Conservation (phyloP, 139 green algal genomes). For the Chlamydomonas schloesseri region DNA sequence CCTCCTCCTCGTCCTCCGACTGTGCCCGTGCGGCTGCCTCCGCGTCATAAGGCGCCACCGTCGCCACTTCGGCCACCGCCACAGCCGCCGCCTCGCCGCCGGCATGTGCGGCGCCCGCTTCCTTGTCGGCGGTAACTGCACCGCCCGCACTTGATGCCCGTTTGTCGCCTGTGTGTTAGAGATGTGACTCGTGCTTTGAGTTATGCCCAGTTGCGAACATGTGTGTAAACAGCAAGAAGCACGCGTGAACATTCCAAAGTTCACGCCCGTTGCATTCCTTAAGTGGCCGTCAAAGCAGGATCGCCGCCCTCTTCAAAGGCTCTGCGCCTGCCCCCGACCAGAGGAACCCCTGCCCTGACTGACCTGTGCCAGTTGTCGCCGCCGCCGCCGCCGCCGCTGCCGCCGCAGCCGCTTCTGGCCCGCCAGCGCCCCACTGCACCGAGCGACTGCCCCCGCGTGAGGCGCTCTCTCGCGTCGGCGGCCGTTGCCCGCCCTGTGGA, state of each 20-base stretch:
- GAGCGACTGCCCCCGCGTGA: not conserved
- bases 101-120: not conserved
- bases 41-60: not conserved
- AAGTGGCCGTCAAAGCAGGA: no score
- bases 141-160: no score
- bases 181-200: no score
- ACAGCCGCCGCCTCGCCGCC: not conserved
- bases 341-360: no score
- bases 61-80: not conserved
- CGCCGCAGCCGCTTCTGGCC: not conserved
- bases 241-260: no score
- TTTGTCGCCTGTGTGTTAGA: no score
- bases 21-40: not conserved
- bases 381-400: not conserved
- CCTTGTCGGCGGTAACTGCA: no score
- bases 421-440: not conserved
- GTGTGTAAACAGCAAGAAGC: no score
- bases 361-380: not conserved
- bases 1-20: slow-evolving; percentile 31
- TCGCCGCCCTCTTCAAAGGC: no score
- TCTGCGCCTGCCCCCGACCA: no score
- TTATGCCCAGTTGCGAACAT: no score
- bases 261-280: no score
- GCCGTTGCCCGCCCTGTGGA: not conserved
- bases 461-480: not conserved